Evolutionary conservation across 179 eudicot species (phyloP).

Genomic region (Nepenthes alata): DNA sequence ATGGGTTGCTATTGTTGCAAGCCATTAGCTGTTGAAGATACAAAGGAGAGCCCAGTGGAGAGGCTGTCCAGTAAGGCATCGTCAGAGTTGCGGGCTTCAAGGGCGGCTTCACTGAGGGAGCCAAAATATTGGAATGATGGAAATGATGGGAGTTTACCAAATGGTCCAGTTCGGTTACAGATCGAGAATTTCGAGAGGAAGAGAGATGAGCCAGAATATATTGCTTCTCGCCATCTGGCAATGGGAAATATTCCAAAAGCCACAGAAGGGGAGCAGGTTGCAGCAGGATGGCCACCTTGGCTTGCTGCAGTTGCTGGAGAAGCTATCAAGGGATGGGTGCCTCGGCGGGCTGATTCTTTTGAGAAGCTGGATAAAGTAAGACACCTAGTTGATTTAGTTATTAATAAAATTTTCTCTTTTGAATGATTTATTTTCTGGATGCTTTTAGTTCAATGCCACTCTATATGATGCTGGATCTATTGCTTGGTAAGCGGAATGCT

Average conservation of each 20-base stretch:
- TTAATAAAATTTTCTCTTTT: no score
- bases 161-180: conserved; percentile 33
- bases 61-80: conserved; percentile 34
- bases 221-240: conserved; percentile 29
- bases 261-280: conserved; percentile 65
- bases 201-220: conserved; percentile 27
- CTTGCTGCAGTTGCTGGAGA: conserved; percentile 82
- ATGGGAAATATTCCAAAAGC: conserved; percentile 34
- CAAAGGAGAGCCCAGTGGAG: conserved; percentile 58
- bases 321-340: conserved; percentile 86
- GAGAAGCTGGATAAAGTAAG: conserved; percentile 80
- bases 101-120: conserved; percentile 40
- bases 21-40: conserved; percentile 69
- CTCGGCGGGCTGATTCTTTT: conserved; percentile 77
- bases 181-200: conserved; percentile 43
- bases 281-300: conserved; percentile 96
- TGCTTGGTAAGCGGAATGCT: no score
- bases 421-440: no score
- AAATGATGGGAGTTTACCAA: conserved; percentile 34
- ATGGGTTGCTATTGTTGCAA: conserved; percentile 86
- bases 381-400: background rate
- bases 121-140: conserved; percentile 22
- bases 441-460: no score
- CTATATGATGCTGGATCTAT: no score
- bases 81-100: conserved; percentile 24